Evolutionary conservation across 768 basidiomycete species (phyloP), one percentile per base, ranked within the genome.

Genomic region (Suillus americanus): DNA sequence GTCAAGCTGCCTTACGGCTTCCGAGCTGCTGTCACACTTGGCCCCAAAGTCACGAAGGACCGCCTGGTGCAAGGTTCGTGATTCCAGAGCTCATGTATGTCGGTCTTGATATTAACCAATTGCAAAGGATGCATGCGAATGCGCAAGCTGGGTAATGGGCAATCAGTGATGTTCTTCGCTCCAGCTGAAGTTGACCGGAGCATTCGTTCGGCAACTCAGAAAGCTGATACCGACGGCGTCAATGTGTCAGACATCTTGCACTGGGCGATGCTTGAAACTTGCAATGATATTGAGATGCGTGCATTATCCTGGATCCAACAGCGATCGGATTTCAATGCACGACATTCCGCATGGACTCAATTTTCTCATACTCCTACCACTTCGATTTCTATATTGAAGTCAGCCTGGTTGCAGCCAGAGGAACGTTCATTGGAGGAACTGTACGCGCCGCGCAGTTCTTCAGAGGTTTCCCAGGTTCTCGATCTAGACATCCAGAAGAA

Each of bases 71-170:
- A 53, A 53, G 51, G 51, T 53, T 33, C 10, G 51, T 53, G 18
- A 33, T 30, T 33, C 9, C 30, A 53, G 51, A 33, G 18, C 2
- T 53, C 10, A 2, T 33, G 10, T 8, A 20, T 33, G 2, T 53
- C 9, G 10, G 30, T 53, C 18, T 12, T 33, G 18, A 53, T 53
- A 8, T 28, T 20, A 3, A 53, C 28, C 10, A 13, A 37, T 28
- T 16, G 6, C 1, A 23, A 25, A 84, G 83, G 83, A 5, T 85
- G 83, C 61, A 85, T 85, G 83, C 75, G 83, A 16, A 83, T 85
- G 83, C 77, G 84, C 3, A 76, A 79, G 67, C 75, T 85, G 1
- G 84, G 84, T 18, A 67, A 73, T 12, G 80, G 79, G 1, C 83
- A 85, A 63, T 80, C 83, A 3, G 68, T 84, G 28, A 71, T 80